Conservation (phyloP, 2,329 filamentous ascomycete genomes). For the Fusarium sp. region DNA sequence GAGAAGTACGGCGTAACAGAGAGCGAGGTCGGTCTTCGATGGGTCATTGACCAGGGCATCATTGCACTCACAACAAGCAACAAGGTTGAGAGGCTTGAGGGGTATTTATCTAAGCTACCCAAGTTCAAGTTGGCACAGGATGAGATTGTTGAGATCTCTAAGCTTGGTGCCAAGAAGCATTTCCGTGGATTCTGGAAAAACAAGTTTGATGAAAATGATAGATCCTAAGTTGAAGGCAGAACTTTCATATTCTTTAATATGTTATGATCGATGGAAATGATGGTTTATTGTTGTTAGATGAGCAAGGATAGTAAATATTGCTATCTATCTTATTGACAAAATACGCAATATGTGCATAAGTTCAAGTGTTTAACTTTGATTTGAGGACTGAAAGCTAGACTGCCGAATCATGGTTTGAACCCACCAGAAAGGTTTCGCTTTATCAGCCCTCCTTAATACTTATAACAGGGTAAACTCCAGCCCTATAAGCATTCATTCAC, state of each 20-base stretch:
- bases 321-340: neutral
- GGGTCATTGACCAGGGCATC: constrained; percentile 69
- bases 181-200: constrained; percentile 68
- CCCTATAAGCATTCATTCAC: too few relatives aligned
- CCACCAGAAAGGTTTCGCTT: too few relatives aligned
- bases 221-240: constrained; percentile 37
- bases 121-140: constrained; percentile 68
- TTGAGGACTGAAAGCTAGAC: neutral
- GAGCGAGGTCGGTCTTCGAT: constrained; percentile 68
- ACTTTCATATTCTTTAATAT: neutral
- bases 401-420: too few relatives aligned
- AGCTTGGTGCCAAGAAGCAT: constrained; percentile 69
- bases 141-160: constrained; percentile 67
- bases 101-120: constrained; percentile 62
- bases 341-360: neutral
- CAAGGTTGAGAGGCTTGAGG: constrained; percentile 66
- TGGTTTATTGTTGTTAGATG: neutral
- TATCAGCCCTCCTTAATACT: too few relatives aligned
- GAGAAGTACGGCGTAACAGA: constrained; percentile 68
- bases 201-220: constrained; percentile 64
- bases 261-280: neutral
- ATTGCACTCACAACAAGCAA: constrained; percentile 69
- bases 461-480: neutral
- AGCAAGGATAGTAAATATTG: neutral
- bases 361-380: neutral